Evolutionary conservation across 331 rosid genomes (phyloP).

Genomic region (Malus hybrid): DNA sequence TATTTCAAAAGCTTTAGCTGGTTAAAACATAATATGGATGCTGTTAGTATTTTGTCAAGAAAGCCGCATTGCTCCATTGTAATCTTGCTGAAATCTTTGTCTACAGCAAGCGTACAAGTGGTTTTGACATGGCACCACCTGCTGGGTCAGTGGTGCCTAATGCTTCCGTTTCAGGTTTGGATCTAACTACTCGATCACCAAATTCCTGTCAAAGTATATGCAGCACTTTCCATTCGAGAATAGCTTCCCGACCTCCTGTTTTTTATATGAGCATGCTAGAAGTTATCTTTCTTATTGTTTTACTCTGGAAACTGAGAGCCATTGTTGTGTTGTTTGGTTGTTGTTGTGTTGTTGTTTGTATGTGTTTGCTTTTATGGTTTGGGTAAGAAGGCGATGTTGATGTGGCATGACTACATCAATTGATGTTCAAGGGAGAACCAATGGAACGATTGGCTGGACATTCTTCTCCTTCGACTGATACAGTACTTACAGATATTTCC

Average conservation of each 20-base stretch:
- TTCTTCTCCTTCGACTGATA: conserved; percentile 60
- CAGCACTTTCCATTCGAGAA: conserved; percentile 3
- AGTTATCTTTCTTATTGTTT: conserved; percentile 25
- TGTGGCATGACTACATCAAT: conserved; percentile 43
- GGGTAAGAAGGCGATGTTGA: conserved; percentile 81
- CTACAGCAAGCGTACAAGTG: conserved; percentile 59
- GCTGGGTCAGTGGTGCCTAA: conserved; percentile 21
- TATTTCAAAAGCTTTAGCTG: not conserved
- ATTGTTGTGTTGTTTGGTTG: conserved; percentile 81
- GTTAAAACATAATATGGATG: not conserved
- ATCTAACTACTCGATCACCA: not conserved
- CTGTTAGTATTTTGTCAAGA: not conserved
- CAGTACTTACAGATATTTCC: conserved; percentile 47
- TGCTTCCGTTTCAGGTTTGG: conserved; percentile 40
- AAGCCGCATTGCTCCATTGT: conserved; percentile 4
- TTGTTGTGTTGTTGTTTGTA: conserved; percentile 75
- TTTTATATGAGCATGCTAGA: conserved; percentile 27
- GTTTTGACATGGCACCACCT: conserved; percentile 80
- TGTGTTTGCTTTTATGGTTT: conserved; percentile 64
- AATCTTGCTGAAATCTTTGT: conserved; percentile 8
- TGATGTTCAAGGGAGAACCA: conserved; percentile 38
- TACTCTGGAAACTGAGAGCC: conserved; percentile 60
- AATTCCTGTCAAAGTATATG: not conserved
- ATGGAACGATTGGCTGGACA: conserved; percentile 60
- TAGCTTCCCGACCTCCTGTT: conserved; percentile 13